Percentiles rank a stretch among this genome's conserved stretches.
Evolutionary conservation across 768 basidiomycete species (phyloP).

Genomic region (Lactarius sp.): DNA sequence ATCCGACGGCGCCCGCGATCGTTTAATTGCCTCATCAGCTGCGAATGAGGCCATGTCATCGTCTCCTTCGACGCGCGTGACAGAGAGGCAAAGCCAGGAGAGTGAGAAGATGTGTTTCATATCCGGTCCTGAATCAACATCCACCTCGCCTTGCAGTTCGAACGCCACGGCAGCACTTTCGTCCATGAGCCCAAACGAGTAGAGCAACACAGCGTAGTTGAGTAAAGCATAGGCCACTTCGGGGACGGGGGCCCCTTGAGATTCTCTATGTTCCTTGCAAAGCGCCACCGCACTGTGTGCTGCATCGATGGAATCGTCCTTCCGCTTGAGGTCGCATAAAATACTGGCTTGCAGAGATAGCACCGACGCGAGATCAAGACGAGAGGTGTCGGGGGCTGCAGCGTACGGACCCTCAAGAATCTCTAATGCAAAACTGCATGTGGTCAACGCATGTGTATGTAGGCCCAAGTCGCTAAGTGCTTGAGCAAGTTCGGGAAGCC

Average conservation of each 20-base stretch:
- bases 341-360: slow-evolving; percentile 10
- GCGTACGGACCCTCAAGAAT: not conserved
- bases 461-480: slow-evolving; percentile 19
- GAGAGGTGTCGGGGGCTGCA: not conserved
- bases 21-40: slow-evolving; percentile 2
- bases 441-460: not conserved
- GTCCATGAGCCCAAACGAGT: slow-evolving; percentile 1
- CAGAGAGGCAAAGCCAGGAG: slow-evolving; percentile 3
- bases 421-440: slow-evolving; percentile 3
- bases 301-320: slow-evolving; percentile 2
- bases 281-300: slow-evolving; percentile 2
- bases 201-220: slow-evolving; percentile 4
- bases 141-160: slow-evolving; percentile 8
- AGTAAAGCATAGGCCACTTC: slow-evolving; percentile 9
- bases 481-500: slow-evolving; percentile 8
- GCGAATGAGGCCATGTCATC: not conserved
- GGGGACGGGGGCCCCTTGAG: not conserved
- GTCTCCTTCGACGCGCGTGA: not conserved
- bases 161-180: slow-evolving; percentile 2
- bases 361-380: not conserved
- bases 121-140: not conserved
- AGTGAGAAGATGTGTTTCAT: slow-evolving; percentile 1
- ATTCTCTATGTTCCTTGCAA: not conserved
- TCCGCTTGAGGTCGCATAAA: slow-evolving; percentile 6
- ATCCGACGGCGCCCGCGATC: not conserved